Percentiles rank a stretch among this genome's conserved stretches.
Conservation (phyloP, 179 eudicot genomes). For the Camellia oleifera region DNA sequence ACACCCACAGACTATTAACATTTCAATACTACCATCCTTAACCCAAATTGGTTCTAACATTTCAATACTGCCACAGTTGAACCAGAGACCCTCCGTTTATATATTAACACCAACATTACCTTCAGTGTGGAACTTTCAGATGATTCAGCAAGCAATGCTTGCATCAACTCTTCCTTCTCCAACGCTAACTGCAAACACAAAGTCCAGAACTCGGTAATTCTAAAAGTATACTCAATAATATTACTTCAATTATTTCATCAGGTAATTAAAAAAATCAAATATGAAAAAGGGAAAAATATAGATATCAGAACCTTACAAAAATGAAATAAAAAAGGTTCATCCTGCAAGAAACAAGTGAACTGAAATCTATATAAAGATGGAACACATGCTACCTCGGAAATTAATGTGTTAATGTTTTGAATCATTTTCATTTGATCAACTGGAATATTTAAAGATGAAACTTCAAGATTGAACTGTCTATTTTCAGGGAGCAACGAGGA, state of each 20-base stretch:
- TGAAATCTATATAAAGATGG: slow-evolving; percentile 8
- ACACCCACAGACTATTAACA: background rate
- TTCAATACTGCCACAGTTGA: background rate
- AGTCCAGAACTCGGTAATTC: background rate
- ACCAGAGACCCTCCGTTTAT: background rate
- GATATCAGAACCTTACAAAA: slow-evolving; percentile 19
- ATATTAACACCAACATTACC: slow-evolving; percentile 39
- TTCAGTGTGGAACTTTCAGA: slow-evolving; percentile 64
- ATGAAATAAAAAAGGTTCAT: slow-evolving; percentile 6
- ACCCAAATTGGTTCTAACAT: background rate
- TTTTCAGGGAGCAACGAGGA: slow-evolving; percentile 33
- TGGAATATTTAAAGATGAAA: slow-evolving; percentile 56
- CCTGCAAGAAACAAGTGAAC: background rate
- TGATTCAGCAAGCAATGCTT: slow-evolving; percentile 60
- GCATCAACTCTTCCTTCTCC: slow-evolving; percentile 79
- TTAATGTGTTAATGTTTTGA: slow-evolving; percentile 67
- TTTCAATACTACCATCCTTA: background rate
- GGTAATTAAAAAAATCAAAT: background rate
- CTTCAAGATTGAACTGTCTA: slow-evolving; percentile 39
- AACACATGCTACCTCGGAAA: slow-evolving; percentile 66
- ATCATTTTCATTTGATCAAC: slow-evolving; percentile 78
- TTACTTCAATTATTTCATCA: background rate
- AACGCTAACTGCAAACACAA: slow-evolving; percentile 58
- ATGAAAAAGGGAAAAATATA: background rate
- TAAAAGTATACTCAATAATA: slow-evolving; percentile 2